Percentiles rank a stretch among this genome's conserved stretches.
Evolutionary conservation across 768 basidiomycete species (phyloP).

Genomic region (Phylloporus sp.): DNA sequence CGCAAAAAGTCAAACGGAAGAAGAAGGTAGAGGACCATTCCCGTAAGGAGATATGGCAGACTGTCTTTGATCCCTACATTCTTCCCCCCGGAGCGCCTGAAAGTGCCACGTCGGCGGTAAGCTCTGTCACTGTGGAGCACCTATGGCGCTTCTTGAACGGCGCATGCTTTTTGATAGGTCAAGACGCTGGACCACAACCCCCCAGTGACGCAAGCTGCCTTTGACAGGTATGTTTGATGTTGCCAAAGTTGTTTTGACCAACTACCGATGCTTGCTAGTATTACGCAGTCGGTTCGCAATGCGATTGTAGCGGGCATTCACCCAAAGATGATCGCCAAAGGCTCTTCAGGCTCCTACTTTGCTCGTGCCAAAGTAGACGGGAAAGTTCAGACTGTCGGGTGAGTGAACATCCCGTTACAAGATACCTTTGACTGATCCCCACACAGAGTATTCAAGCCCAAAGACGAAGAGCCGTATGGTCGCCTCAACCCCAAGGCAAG

Average conservation of each 20-base stretch:
- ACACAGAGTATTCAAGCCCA: constrained; percentile 83
- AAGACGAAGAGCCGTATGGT: constrained; percentile 88
- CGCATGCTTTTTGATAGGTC: constrained; percentile 36
- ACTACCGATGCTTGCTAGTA: constrained; percentile 33
- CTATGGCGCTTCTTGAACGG: constrained; percentile 1
- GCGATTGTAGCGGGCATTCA: constrained; percentile 78
- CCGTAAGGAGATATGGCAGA: constrained; percentile 72
- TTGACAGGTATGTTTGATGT: constrained; percentile 52
- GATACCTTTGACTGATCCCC: constrained; percentile 2
- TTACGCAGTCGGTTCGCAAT: constrained; percentile 59
- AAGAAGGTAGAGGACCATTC: constrained; percentile 64
- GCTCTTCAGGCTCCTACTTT: constrained; percentile 89
- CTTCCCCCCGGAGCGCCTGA: constrained; percentile 30
- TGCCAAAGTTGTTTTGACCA: neutral
- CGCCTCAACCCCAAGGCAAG: constrained; percentile 78
- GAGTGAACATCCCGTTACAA: constrained; percentile 26
- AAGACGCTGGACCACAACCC: constrained; percentile 81
- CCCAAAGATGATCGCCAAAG: constrained; percentile 88
- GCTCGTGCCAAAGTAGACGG: constrained; percentile 80
- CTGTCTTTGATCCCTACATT: constrained; percentile 70
- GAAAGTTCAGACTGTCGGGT: constrained; percentile 77
- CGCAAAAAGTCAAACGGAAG: constrained; percentile 79
- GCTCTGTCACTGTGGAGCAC: neutral
- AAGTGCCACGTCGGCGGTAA: constrained; percentile 19
- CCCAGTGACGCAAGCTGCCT: constrained; percentile 72